Base-by-base conservation (phyloP, 805 yeast species). In the Ogataea pilisensis region DNA sequence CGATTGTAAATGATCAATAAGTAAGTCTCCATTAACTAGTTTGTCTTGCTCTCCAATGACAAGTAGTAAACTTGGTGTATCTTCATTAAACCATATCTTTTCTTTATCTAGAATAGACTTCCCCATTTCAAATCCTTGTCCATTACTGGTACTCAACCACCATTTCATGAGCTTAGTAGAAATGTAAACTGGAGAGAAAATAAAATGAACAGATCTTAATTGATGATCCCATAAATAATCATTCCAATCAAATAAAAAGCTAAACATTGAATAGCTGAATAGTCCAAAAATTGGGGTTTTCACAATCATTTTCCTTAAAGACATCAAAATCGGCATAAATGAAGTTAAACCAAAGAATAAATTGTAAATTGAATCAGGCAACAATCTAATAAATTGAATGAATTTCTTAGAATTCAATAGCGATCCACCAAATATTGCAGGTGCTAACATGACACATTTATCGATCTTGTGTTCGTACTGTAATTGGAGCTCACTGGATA, bases 341-440 rank as follows among this genome's bases (percentile, higher is more conserved):
- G 95, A 75, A 48, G 80, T 79, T 29, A 74, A 68, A 0, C 99
- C 99, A 62, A 89, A 86, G 29, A 83, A 66, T 34, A 69, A 52
- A 20, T 75, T 70, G 52, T 60, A 78, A 6, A 63, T 46, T 6
- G 63, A 48, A 16, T 69, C 63, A 0, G 79, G 72, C 41, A 80
- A 64, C 34, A 54, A 55, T n/a, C 80, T 74, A 62, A 85, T 78
- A 47, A 82, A 76, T 49, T 68, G 70, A 20, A 85, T 78, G 57
- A 85, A 85, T 2, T 63, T 31, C 37, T 82, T 75, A 20, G 75
- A 76, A 50, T 84, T 76, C 22, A 91, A 67, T 34, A 89, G 63
- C 1, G 78, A 69, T 0, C 98, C 98, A 0, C 95, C 95, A 57
- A 78, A 93, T 2, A 89, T 81, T 0, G 98, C 98, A 0, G 99